Conservation (phyloP, 345 rosid genomes). For the Anastatica hierochuntica region DNA sequence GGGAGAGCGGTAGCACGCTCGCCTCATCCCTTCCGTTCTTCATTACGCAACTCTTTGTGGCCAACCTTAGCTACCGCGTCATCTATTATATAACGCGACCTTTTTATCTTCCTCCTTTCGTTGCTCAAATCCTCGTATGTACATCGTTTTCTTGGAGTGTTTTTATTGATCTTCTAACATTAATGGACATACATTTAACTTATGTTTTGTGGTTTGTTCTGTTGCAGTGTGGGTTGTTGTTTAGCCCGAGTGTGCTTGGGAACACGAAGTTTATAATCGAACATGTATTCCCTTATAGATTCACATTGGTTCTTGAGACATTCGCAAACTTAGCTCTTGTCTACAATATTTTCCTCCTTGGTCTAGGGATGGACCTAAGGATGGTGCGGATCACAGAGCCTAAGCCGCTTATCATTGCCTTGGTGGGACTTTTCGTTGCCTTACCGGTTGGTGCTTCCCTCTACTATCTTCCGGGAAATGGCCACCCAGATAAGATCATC, state of each 20-base stretch:
- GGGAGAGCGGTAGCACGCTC: slow-evolving; percentile 28
- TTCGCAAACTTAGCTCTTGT: slow-evolving; percentile 39
- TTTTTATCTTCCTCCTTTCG: slow-evolving; percentile 27
- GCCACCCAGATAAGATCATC: slow-evolving; percentile 15
- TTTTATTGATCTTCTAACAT: background rate
- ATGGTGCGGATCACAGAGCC: slow-evolving; percentile 29
- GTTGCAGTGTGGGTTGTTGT: slow-evolving; percentile 45
- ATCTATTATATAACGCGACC: slow-evolving; percentile 23
- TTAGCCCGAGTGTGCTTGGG: slow-evolving; percentile 38
- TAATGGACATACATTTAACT: background rate
- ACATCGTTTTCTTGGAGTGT: background rate
- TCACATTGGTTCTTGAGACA: slow-evolving; percentile 37
- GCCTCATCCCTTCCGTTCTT: slow-evolving; percentile 28
- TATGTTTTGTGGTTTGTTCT: background rate
- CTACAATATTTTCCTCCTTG: slow-evolving; percentile 50
- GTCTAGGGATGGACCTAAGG: slow-evolving; percentile 54
- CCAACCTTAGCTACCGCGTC: slow-evolving; percentile 20
- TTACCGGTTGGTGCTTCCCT: slow-evolving; percentile 31
- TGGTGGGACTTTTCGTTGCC: slow-evolving; percentile 34
- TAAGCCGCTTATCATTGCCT: slow-evolving; percentile 30
- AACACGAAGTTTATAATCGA: background rate
- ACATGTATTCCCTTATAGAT: slow-evolving; percentile 29
- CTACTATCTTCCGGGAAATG: slow-evolving; percentile 25
- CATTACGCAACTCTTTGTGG: slow-evolving; percentile 25
- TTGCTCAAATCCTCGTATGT: slow-evolving; percentile 29